Conservation (phyloP, 2,329 filamentous ascomycete species). For the Neopestalotiopsis sp. region DNA sequence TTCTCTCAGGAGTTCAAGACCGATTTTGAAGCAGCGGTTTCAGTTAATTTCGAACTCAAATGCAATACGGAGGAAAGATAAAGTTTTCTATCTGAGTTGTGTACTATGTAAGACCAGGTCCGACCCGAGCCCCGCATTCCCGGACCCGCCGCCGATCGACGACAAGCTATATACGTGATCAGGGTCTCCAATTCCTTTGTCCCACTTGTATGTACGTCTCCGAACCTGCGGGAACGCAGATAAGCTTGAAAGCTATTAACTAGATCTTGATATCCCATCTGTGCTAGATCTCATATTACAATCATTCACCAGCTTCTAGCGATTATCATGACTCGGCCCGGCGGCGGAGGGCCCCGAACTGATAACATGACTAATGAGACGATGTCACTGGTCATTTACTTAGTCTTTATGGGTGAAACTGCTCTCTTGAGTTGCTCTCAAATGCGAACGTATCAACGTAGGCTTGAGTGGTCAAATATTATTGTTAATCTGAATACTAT, state of each 20-base stretch:
- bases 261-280: no score
- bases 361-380: neutral
- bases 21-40: neutral
- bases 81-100: neutral
- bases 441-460: neutral
- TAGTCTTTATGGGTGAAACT: neutral
- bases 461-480: neutral
- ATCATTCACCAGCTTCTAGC: neutral
- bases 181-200: neutral
- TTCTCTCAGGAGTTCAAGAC: neutral
- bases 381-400: neutral
- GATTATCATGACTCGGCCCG: neutral
- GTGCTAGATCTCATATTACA: neutral
- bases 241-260: neutral
- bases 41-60: no score
- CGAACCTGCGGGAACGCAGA: neutral
- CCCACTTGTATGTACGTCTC: neutral
- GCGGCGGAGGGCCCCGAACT: neutral
- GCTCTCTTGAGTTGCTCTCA: neutral
- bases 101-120: neutral
- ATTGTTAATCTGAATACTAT: neutral
- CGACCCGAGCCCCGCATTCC: neutral
- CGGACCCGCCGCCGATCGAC: neutral
- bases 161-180: neutral
- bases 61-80: neutral